Conservation (phyloP, 169 alveolate genomes). For the Plasmodium ovale region DNA sequence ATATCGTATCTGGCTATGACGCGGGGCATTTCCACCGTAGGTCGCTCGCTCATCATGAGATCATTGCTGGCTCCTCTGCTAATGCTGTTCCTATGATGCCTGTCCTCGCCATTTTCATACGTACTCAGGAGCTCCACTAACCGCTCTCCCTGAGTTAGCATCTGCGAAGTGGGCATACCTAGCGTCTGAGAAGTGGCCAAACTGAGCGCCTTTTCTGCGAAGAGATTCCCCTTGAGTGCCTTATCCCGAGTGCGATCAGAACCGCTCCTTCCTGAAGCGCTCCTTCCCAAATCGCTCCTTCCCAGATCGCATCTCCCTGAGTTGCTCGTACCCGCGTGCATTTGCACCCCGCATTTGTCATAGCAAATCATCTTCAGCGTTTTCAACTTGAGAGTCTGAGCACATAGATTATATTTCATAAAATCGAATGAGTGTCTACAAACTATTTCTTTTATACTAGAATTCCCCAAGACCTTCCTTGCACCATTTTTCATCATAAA, state of each 20-base stretch:
- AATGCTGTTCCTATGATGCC: no score
- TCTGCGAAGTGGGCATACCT: no score
- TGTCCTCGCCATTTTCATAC: no score
- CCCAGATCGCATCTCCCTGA: not conserved
- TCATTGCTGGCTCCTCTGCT: no score
- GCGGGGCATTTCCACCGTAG: not conserved
- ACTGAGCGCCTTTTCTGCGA: no score
- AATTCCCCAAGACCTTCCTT: conserved; percentile 19
- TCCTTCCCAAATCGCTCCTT: no score
- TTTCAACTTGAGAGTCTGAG: conserved; percentile 44
- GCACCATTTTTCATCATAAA: conserved; percentile 63
- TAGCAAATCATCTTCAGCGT: conserved; percentile 35
- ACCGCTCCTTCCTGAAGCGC: no score
- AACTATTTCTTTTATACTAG: conserved; percentile 50
- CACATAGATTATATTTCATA: conserved; percentile 37
- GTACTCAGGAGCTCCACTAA: no score
- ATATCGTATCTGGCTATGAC: not conserved
- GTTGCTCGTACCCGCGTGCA: not conserved
- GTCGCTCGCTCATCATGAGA: not conserved
- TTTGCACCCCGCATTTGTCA: not conserved
- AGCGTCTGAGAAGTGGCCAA: no score
- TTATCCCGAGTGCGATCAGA: not conserved
- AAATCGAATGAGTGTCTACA: conserved; percentile 63
- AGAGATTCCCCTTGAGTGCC: not conserved
- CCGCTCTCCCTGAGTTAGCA: no score